Conservation (phyloP, 768 basidiomycete genomes). For the Rhizopogon sp. region DNA sequence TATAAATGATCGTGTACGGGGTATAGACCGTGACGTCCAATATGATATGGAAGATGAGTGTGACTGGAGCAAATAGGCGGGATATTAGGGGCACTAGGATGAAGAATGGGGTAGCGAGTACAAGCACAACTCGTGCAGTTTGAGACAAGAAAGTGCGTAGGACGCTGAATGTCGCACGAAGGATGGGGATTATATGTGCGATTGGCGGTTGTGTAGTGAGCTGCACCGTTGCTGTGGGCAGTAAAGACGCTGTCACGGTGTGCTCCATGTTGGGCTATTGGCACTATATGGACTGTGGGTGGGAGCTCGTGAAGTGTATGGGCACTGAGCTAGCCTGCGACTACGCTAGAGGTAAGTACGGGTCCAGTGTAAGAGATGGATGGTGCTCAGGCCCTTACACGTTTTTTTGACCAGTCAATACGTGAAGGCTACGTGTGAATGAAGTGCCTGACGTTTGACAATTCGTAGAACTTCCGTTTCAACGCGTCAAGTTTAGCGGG, state of each 20-base stretch:
- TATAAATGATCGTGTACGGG: constrained; percentile 37
- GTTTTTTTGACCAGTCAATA: no score
- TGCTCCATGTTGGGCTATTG: neutral
- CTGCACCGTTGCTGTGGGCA: neutral
- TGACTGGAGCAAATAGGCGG: constrained; percentile 46
- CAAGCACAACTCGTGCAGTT: constrained; percentile 8
- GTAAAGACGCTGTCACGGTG: neutral
- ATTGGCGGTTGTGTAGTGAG: constrained; percentile 17
- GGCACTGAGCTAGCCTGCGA: neutral
- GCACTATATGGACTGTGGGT: neutral
- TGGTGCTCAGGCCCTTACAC: neutral
- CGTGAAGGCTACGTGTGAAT: no score
- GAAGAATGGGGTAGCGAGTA: constrained; percentile 12
- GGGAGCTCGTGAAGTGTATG: neutral
- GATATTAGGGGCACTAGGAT: constrained; percentile 20
- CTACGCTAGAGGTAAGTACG: neutral
- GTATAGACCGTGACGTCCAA: constrained; percentile 38
- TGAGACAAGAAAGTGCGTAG: constrained; percentile 8
- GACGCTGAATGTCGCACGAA: constrained; percentile 9
- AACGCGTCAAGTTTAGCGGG: no score
- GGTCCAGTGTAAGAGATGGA: neutral
- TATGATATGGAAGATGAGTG: constrained; percentile 35
- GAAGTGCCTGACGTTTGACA: no score
- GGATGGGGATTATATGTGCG: constrained; percentile 14
- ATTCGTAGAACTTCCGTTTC: no score